These are phyloP conservation scores for Ceratobasidium sp. DNA, from an alignment of 1,284 basidiomycete species.

Conservation along the genomic window DNA sequence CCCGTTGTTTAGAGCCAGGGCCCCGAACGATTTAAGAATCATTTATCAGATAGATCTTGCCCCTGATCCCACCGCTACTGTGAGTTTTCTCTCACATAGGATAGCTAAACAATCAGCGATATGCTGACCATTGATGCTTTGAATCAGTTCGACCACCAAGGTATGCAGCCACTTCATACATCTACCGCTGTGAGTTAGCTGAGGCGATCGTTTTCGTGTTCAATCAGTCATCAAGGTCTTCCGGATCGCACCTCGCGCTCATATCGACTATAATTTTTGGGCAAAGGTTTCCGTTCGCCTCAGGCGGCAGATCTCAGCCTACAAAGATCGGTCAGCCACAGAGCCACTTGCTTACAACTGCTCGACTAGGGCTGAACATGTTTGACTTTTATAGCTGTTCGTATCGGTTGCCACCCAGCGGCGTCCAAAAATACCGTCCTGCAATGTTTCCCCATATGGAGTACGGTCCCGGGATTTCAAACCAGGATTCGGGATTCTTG, in stretches of 20 bases:
- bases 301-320: neutral
- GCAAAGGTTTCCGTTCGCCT: constrained; percentile 16
- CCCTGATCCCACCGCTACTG: constrained; percentile 1
- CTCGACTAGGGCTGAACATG: neutral
- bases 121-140: neutral
- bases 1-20: constrained; percentile 15
- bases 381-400: neutral
- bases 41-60: constrained; percentile 26
- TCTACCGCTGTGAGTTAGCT: no score
- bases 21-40: constrained; percentile 5
- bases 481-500: constrained; percentile 8
- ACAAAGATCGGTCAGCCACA: constrained; percentile 4
- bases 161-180: neutral
- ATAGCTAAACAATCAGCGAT: no score
- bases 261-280: constrained; percentile 29
- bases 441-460: constrained; percentile 24
- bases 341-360: neutral
- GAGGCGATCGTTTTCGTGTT: no score
- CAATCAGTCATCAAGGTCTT: constrained; percentile 28
- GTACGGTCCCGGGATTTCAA: constrained; percentile 19
- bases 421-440: neutral
- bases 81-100: no score
- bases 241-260: constrained; percentile 2
- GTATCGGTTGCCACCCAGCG: neutral
- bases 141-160: constrained; percentile 31